Evolutionary conservation across 129 eudicot species (phyloP), one percentile per base, ranked within the genome.

Genomic region (Pittosporum tobira): DNA sequence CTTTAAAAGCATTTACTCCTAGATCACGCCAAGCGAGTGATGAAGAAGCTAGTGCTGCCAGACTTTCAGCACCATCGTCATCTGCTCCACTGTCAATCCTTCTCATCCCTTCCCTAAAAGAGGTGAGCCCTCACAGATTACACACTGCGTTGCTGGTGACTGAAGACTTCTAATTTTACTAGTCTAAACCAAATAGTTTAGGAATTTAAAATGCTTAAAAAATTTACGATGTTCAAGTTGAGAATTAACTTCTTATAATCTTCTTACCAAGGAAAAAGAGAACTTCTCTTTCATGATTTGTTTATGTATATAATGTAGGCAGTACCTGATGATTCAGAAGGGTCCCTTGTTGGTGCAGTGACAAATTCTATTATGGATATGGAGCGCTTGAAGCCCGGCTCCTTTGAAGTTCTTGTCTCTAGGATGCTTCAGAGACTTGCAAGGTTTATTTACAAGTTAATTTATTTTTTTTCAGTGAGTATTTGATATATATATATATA

Each of bases 351-450:
- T 37, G 83, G 72, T 64, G 63, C 56, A 31, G 73, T 85, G 51
- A 60, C 75, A 38, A 85, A 71, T 47, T 59, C 97, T 9, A 70
- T 89, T 25, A 71, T 51, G 50, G 88, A 89, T 55, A 79, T 89
- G 88, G 95, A 89, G 66, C 66, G 74, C 48, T 46, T 63, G 36
- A 81, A 79, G 72, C 85, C 97, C 5, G 93, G 95, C 1, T 89
- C 95, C 16, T 85, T 81, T 57, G 88, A 85, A 73, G 65, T 89
- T 53, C 64, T 85, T 37, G 64, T 89, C 29, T 77, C 84, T 44
- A 75, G 94, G 73, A 51, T 89, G 80, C 86, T 89, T 77, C 95
- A 85, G 64, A 83, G 85, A 48, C 71, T 89, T 37, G 97, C 88
- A 73, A 79, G 97, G 97, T 89, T 45, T n/a, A n/a, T n/a, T n/a